Percentiles rank a stretch among this genome's conserved stretches.
Evolutionary conservation across 2,329 filamentous ascomycete species (phyloP).

Genomic region (Thyridium curvatum): DNA sequence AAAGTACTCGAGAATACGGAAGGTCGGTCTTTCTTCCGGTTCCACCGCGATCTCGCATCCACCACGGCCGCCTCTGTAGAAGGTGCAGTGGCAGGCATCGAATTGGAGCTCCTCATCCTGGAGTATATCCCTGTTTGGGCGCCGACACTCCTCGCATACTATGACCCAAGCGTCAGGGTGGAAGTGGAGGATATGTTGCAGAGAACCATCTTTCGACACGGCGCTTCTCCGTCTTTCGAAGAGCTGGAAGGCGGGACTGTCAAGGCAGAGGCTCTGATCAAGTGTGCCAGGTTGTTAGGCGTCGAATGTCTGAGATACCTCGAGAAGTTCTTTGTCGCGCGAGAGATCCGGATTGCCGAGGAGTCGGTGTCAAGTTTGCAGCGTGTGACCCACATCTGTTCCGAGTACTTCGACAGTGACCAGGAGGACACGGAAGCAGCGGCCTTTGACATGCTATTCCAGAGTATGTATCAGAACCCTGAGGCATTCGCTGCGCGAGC

Average conservation of each 20-base stretch:
- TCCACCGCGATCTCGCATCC: constrained; percentile 24
- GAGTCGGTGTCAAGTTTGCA: constrained; percentile 36
- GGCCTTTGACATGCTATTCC: constrained; percentile 25
- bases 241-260: constrained; percentile 22
- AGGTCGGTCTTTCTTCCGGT: constrained; percentile 40
- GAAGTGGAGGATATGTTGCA: constrained; percentile 37
- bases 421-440: constrained; percentile 16
- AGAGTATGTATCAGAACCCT: constrained; percentile 30
- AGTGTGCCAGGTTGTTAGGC: constrained; percentile 33
- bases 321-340: constrained; percentile 36
- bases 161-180: constrained; percentile 32
- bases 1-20: constrained; percentile 38
- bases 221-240: constrained; percentile 17
- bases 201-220: constrained; percentile 33
- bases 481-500: too few species aligned
- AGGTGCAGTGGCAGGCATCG: too few species aligned
- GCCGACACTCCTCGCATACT: constrained; percentile 42
- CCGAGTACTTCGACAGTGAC: constrained; percentile 28
- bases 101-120: neutral
- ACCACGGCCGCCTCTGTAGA: too few species aligned
- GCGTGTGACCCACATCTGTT: constrained; percentile 34
- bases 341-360: constrained; percentile 31
- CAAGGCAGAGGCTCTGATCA: constrained; percentile 22
- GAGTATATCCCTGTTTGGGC: constrained; percentile 38
- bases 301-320: constrained; percentile 39